Evolutionary conservation across 148 eudicot genomes (phyloP), one percentile per base, ranked within the genome.

Genomic region (Bassia scoparia): DNA sequence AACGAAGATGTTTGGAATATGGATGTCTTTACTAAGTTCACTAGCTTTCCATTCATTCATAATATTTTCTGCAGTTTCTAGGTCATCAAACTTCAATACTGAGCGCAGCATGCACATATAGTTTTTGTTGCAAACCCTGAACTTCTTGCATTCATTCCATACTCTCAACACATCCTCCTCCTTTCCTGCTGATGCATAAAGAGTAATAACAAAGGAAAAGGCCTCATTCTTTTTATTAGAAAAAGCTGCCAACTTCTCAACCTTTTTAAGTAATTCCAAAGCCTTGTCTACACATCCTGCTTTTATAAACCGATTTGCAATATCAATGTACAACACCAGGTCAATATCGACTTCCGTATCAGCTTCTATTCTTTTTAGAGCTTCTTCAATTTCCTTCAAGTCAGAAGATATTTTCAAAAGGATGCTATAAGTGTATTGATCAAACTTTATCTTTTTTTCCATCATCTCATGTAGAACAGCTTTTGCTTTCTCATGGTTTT

Each of bases 131-230:
- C 59, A 48, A 20, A 74, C 33, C 72, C 69, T 81, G 30, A 59
- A 38, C 55, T 34, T 33, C 76, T 77, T 79, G 83, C 78, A 79
- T 26, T 76, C 49, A 63, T 79, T 49, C 89, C 87, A 86, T 58
- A 80, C 37, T 52, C 87, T 75, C 53, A 83, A 67, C 59, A 83
- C 83, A 17, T 86, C 87, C 44, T 83, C 89, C 71, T 76, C 79
- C 41, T 54, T 75, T 64, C 86, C 85, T 27, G 77, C 67, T 23
- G 58, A 13, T 2, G 87, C 82, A 46, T 86, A 86, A 27, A 69
- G 68, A 12, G 82, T 79, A 24, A 83, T 69, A 70, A 83, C 56
- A 69, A 16, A 41, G 69, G 63, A 46, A 21, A 63, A 79, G 18
- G 77, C 83, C 41, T 73, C 31, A 38, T 67, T 74, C 66, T 64